Percentiles rank a stretch among this genome's conserved stretches.
Conservation (phyloP, 2,329 filamentous ascomycete genomes). For the Alternaria brassicae region DNA sequence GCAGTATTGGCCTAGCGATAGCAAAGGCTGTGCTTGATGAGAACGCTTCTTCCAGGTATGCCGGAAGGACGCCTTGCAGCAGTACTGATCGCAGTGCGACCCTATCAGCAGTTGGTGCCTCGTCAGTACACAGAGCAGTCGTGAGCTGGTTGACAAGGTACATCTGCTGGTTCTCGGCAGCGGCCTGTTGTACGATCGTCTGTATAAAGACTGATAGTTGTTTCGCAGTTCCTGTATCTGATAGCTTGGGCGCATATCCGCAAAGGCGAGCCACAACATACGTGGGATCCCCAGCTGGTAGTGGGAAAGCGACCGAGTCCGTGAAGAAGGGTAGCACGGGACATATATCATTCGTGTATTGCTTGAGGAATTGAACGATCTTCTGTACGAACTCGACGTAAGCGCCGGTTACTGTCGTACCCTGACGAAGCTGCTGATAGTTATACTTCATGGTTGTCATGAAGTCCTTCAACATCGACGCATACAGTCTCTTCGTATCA, state of each 20-base stretch:
- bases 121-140: slow-evolving; percentile 57
- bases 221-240: slow-evolving; percentile 58
- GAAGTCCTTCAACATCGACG: slow-evolving; percentile 60
- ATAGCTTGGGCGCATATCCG: slow-evolving; percentile 64
- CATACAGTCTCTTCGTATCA: slow-evolving; percentile 57
- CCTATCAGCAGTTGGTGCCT: slow-evolving; percentile 49
- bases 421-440: slow-evolving; percentile 61
- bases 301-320: slow-evolving; percentile 65
- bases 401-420: slow-evolving; percentile 54
- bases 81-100: slow-evolving; percentile 61
- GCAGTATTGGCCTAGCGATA: slow-evolving; percentile 60
- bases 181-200: slow-evolving; percentile 65
- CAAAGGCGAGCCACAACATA: slow-evolving; percentile 69
- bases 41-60: slow-evolving; percentile 61
- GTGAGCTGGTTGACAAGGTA: slow-evolving; percentile 64
- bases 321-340: slow-evolving; percentile 66
- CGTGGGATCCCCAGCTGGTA: slow-evolving; percentile 65
- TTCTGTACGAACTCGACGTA: slow-evolving; percentile 69
- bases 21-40: slow-evolving; percentile 58
- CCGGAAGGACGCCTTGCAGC: slow-evolving; percentile 63
- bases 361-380: slow-evolving; percentile 66
- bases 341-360: slow-evolving; percentile 65
- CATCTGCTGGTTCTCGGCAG: slow-evolving; percentile 63
- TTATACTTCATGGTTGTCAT: slow-evolving; percentile 69
- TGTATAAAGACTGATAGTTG: slow-evolving; percentile 66